Percentiles rank a stretch among this genome's conserved stretches.
phyloP scores from a whole-genome alignment of 805 yeast species.

The Kuraishia hungarica region DNA sequence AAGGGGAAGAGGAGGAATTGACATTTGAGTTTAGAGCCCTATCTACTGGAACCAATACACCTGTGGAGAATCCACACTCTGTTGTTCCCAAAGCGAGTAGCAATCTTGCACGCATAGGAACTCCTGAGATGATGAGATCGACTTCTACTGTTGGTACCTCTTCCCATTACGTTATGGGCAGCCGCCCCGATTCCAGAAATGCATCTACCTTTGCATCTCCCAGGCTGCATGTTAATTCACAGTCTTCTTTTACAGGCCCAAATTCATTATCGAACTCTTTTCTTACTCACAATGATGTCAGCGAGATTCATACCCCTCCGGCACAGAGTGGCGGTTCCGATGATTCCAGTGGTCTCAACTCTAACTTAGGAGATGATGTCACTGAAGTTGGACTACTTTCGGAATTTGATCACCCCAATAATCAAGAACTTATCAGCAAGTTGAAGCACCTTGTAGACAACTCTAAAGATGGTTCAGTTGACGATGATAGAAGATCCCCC shows the following conservation, averaged over 20 bases:
- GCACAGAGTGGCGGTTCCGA: background rate
- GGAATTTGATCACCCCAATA: background rate
- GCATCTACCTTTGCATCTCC: background rate
- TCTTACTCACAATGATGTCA: background rate
- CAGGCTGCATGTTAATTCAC: background rate
- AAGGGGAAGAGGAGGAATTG: background rate
- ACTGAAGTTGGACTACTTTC: background rate
- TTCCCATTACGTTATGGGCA: background rate
- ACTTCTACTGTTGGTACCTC: background rate
- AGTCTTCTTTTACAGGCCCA: background rate
- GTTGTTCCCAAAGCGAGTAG: background rate
- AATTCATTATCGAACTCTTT: background rate
- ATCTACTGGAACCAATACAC: background rate
- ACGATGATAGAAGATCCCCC: background rate
- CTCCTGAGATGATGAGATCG: background rate
- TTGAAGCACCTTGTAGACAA: background rate
- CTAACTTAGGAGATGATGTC: background rate
- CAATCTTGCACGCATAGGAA: background rate
- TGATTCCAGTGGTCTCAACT: background rate
- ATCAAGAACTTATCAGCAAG: background rate
- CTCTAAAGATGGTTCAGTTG: background rate
- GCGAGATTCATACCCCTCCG: background rate
- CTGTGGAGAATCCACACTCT: background rate
- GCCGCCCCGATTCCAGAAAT: background rate
- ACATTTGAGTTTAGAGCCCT: background rate